Conservation (phyloP, 164 flowering plant genomes). For the Liquidambar formosana region DNA sequence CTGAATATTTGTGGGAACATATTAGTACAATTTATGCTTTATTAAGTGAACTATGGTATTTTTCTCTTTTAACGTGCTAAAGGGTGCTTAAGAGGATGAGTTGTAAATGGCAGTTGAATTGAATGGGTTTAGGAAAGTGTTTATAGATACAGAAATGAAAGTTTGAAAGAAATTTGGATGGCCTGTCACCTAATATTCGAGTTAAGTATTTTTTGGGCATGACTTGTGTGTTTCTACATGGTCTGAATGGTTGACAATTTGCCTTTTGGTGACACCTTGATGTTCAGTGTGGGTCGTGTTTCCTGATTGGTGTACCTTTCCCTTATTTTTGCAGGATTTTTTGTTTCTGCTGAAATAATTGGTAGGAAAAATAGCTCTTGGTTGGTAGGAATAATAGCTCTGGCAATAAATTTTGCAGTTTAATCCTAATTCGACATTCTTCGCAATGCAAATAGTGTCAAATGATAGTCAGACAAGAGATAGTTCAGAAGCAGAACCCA, state of each 20-base stretch:
- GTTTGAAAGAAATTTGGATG: not conserved
- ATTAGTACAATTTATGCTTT: no score
- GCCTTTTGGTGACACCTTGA: not conserved
- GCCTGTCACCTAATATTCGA: not conserved
- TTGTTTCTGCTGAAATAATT: constrained; percentile 39
- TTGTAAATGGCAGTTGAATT: no score
- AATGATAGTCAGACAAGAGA: constrained; percentile 50
- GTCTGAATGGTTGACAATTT: not conserved
- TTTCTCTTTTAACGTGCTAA: no score
- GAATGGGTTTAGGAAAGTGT: no score
- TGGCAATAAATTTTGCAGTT: constrained; percentile 31
- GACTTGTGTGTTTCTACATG: not conserved
- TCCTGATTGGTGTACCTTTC: not conserved
- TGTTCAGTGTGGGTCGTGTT: not conserved
- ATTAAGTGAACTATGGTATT: no score
- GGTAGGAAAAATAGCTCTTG: constrained; percentile 21
- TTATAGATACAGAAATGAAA: not conserved
- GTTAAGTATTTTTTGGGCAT: not conserved
- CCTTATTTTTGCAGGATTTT: constrained; percentile 34
- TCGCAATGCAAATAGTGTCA: constrained; percentile 70
- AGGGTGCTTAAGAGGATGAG: no score
- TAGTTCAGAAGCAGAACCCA: constrained; percentile 71
- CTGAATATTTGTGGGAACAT: no score
- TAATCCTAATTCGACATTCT: constrained; percentile 24
- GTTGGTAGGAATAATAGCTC: constrained; percentile 17